These are phyloP conservation scores for Leucocoprinus leucothites DNA, from an alignment of 768 basidiomycete species.

Conservation along the genomic window DNA sequence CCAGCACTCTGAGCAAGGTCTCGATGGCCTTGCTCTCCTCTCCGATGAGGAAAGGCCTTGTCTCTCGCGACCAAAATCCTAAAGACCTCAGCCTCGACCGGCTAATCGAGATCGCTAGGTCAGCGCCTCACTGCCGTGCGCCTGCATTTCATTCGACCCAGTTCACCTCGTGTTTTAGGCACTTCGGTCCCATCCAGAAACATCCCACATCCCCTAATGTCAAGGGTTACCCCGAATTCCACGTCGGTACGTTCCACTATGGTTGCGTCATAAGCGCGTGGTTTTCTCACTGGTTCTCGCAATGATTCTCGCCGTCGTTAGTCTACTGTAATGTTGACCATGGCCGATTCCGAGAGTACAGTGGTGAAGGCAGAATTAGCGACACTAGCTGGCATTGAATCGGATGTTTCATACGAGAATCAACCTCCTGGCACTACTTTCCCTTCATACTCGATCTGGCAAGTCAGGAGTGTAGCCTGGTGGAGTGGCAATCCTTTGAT, in stretches of 20 bases:
- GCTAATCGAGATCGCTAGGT: constrained; percentile 51
- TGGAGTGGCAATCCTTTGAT: neutral
- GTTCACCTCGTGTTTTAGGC: constrained; percentile 20
- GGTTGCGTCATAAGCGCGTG: neutral
- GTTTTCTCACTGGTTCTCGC: neutral
- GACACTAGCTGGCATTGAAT: constrained; percentile 51
- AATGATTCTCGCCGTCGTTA: constrained; percentile 11
- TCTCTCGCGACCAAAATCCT: constrained; percentile 62
- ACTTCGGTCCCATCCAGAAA: constrained; percentile 44
- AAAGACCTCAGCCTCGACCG: constrained; percentile 51
- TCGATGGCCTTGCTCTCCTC: constrained; percentile 51
- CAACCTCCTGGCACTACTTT: constrained; percentile 55
- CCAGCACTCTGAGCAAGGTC: constrained; percentile 45
- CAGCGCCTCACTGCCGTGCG: neutral
- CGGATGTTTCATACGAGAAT: constrained; percentile 56
- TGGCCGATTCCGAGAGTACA: constrained; percentile 40
- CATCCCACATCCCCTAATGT: constrained; percentile 51
- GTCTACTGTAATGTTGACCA: constrained; percentile 50
- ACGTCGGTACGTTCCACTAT: constrained; percentile 39
- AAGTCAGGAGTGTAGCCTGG: too few relatives aligned
- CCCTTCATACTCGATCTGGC: constrained; percentile 51
- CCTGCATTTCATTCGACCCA: neutral
- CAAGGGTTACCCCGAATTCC: constrained; percentile 56
- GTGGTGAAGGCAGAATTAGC: constrained; percentile 38
- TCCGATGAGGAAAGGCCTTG: constrained; percentile 49